These are phyloP conservation scores for Ormosia emarginata DNA, from an alignment of 306 rosid species.

Conservation along the genomic window DNA sequence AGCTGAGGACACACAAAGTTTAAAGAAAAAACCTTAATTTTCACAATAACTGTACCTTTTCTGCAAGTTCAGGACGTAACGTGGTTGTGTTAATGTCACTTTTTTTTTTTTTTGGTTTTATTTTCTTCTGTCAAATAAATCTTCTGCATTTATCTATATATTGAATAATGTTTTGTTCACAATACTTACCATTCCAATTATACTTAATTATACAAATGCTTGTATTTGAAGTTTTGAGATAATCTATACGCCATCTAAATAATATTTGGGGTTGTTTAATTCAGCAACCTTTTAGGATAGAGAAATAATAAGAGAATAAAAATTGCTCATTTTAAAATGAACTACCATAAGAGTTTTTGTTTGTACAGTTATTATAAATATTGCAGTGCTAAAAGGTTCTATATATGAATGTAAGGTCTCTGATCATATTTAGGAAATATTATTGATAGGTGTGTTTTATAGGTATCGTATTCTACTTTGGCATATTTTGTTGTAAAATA, in stretches of 20 bases:
- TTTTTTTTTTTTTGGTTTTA: not conserved
- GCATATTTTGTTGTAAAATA: too few species aligned
- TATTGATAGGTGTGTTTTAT: too few species aligned
- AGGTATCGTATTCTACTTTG: too few species aligned
- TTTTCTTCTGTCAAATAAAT: not conserved
- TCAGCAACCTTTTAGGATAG: not conserved
- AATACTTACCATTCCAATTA: not conserved
- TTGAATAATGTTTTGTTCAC: not conserved
- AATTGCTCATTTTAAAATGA: not conserved
- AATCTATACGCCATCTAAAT: not conserved
- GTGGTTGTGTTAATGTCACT: not conserved
- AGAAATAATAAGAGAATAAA: not conserved
- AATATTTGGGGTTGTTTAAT: not conserved
- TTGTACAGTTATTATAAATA: too few species aligned
- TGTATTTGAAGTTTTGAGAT: not conserved
- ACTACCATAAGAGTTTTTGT: not conserved
- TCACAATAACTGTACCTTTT: not conserved
- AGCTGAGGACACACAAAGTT: conserved; percentile 8
- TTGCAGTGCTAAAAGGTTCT: too few species aligned
- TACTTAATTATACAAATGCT: not conserved
- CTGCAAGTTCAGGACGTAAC: not conserved
- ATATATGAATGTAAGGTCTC: too few species aligned
- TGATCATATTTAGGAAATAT: too few species aligned
- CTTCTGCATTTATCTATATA: not conserved
- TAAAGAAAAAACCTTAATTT: not conserved